phyloP scores from a whole-genome alignment of 1,284 basidiomycete genomes.

The Apiotrichum laibachii region DNA sequence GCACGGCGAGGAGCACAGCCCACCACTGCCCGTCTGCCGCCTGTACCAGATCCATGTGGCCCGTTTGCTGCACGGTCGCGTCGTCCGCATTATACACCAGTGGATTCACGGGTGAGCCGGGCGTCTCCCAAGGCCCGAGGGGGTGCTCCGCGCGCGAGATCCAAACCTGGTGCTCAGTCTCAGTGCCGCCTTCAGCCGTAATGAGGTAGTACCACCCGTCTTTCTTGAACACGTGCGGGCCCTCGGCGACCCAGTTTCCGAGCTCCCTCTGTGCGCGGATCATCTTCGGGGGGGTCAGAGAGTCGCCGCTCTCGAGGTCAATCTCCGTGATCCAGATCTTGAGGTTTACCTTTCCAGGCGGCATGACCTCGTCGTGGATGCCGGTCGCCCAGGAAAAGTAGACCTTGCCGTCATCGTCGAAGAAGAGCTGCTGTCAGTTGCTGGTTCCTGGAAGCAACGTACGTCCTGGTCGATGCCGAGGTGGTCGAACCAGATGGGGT shows the following conservation, averaged over 20 bases:
- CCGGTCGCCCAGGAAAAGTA: slow-evolving; percentile 8
- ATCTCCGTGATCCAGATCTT: slow-evolving; percentile 10
- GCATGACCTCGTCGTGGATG: background rate
- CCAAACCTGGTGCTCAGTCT: slow-evolving; percentile 26
- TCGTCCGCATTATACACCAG: slow-evolving; percentile 27
- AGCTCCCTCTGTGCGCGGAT: slow-evolving; percentile 2
- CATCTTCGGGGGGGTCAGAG: background rate
- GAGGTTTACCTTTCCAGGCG: background rate
- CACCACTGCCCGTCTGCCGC: slow-evolving; percentile 26
- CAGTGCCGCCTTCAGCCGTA: slow-evolving; percentile 40
- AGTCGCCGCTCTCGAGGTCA: slow-evolving; percentile 11
- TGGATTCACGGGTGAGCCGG: slow-evolving; percentile 23
- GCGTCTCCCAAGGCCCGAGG: slow-evolving; percentile 17
- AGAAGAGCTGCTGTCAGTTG: slow-evolving; percentile 19
- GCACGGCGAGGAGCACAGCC: slow-evolving; percentile 27
- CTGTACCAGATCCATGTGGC: slow-evolving; percentile 32
- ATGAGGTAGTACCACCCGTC: slow-evolving; percentile 33
- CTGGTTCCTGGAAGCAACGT: slow-evolving; percentile 2
- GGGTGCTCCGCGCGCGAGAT: slow-evolving; percentile 22
- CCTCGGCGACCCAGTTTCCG: slow-evolving; percentile 25
- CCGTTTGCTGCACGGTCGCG: slow-evolving; percentile 23
- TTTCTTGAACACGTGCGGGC: slow-evolving; percentile 30
- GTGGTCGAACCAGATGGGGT: slow-evolving; percentile 26
- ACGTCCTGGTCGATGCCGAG: slow-evolving; percentile 32
- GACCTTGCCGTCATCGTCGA: slow-evolving; percentile 25